Evolutionary conservation across 1,284 basidiomycete species (phyloP), one percentile per base, ranked within the genome.

Genomic region (Trichosporon ovoides): DNA sequence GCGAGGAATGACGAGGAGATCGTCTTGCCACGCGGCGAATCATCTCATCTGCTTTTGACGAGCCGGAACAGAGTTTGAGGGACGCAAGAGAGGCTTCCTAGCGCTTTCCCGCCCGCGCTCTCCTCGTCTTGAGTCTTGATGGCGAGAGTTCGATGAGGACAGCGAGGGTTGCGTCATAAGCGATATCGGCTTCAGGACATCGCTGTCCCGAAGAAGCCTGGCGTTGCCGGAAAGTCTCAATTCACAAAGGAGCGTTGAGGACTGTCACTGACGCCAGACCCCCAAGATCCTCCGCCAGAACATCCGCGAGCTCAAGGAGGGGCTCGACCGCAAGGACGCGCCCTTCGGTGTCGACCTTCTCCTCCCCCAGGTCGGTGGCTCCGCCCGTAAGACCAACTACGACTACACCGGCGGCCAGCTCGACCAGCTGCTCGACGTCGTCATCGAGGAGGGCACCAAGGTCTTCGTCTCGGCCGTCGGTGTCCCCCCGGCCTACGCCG

Each of bases 321-420:
- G 82, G 67, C 78, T 93, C 28, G 80, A 82, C 31, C 46, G 52
- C 53, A 43, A 55, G 16, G 36, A 33, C 51, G 84, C 83, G 24
- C 87, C 90, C 2, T 94, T 92, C 68, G 91, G 91, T 57, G 89
- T 94, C 51, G 91, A 94, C 72, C 80, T 94, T 52, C 82, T 92
- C 34, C 79, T 94, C 38, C 91, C 91, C 20, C 86, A 89, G 68
- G 83, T 92, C 28, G 89, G 88, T 28, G 87, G 85, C 35, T 83
- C 76, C 63, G 90, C 91, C 10, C 82, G 90, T 64, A 91, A 90
- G 80, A 92, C 89, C 28, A 92, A 92, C 74, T 69, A 70, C 61
- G 69, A 72, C 61, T 73, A 72, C 58, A 90, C 88, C 43, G 86
- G 87, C 64, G 90, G 91, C n/a, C 81, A 87, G 14, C 66, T 74